Evolutionary conservation across 2,329 filamentous ascomycete genomes (phyloP).

Genomic region (Corniculantispora saksenae): DNA sequence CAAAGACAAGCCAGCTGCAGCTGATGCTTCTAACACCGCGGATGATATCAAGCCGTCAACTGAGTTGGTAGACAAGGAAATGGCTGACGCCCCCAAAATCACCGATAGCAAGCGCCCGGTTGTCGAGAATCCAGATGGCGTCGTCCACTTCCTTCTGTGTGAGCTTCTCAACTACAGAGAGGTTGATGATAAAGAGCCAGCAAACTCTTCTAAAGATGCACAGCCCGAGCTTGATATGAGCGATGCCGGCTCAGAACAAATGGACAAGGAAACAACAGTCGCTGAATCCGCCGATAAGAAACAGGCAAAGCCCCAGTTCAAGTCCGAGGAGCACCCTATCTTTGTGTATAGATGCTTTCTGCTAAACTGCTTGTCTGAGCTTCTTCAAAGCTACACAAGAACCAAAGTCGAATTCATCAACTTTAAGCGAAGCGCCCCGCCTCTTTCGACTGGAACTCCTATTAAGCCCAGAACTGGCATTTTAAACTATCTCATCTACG

Average conservation of each 20-base stretch:
- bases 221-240: slow-evolving; percentile 37
- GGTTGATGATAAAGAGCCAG: slow-evolving; percentile 78
- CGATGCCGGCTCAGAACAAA: slow-evolving; percentile 26
- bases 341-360: slow-evolving; percentile 97
- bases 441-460: slow-evolving; percentile 79
- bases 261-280: slow-evolving; percentile 31
- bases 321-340: slow-evolving; percentile 88
- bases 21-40: slow-evolving; percentile 20
- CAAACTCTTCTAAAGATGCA: slow-evolving; percentile 44
- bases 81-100: slow-evolving; percentile 65
- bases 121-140: slow-evolving; percentile 89
- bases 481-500: slow-evolving; percentile 88
- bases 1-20: slow-evolving; percentile 20
- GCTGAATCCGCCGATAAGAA: slow-evolving; percentile 62
- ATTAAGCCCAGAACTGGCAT: slow-evolving; percentile 92
- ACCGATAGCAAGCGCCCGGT: slow-evolving; percentile 77
- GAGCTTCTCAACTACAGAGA: slow-evolving; percentile 91
- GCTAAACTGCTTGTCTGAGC: slow-evolving; percentile 85
- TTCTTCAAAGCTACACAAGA: slow-evolving; percentile 87
- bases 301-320: slow-evolving; percentile 73
- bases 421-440: slow-evolving; percentile 89
- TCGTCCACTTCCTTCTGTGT: slow-evolving; percentile 91
- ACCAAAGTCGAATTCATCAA: slow-evolving; percentile 99
- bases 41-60: slow-evolving; percentile 61
- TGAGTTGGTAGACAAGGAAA: slow-evolving; percentile 59